Evolutionary conservation across 768 basidiomycete species (phyloP).

Genomic region (Rhizopogon vesiculosus): DNA sequence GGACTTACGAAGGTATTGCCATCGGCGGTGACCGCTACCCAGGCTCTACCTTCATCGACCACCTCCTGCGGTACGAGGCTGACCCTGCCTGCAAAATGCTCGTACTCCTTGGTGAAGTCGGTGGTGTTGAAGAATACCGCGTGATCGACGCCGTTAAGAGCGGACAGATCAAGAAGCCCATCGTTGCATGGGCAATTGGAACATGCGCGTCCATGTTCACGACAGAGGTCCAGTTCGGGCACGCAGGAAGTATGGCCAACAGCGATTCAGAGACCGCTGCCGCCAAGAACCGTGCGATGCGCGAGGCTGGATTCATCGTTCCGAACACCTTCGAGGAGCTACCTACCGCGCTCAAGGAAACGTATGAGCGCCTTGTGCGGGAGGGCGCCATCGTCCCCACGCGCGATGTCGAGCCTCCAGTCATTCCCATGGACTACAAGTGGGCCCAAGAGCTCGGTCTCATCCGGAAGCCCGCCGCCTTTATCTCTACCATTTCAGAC

Average conservation of each 20-base stretch:
- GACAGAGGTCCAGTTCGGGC: constrained; percentile 98
- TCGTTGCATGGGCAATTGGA: constrained; percentile 99
- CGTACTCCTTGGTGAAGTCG: constrained; percentile 96
- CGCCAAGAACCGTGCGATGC: constrained; percentile 96
- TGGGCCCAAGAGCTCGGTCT: constrained; percentile 99
- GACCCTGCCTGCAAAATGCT: constrained; percentile 99
- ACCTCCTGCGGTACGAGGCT: constrained; percentile 93
- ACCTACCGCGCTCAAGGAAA: constrained; percentile 76
- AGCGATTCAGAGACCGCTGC: constrained; percentile 97
- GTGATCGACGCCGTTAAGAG: constrained; percentile 96
- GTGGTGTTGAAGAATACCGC: constrained; percentile 98
- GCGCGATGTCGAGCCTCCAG: constrained; percentile 83
- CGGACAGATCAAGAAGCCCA: constrained; percentile 94
- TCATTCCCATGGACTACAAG: constrained; percentile 99
- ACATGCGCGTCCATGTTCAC: constrained; percentile 99
- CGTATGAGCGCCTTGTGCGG: constrained; percentile 78
- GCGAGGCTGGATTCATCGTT: constrained; percentile 91
- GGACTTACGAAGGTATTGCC: constrained; percentile 99
- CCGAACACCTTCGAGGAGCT: constrained; percentile 98
- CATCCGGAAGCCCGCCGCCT: constrained; percentile 97
- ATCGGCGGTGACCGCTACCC: constrained; percentile 99
- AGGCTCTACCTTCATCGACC: constrained; percentile 98
- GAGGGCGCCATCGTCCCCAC: constrained; percentile 63
- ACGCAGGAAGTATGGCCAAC: constrained; percentile 98
- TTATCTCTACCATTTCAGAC: constrained; percentile 99